phyloP scores from a whole-genome alignment of 306 rosid genomes.

The Acacia acuminata region DNA sequence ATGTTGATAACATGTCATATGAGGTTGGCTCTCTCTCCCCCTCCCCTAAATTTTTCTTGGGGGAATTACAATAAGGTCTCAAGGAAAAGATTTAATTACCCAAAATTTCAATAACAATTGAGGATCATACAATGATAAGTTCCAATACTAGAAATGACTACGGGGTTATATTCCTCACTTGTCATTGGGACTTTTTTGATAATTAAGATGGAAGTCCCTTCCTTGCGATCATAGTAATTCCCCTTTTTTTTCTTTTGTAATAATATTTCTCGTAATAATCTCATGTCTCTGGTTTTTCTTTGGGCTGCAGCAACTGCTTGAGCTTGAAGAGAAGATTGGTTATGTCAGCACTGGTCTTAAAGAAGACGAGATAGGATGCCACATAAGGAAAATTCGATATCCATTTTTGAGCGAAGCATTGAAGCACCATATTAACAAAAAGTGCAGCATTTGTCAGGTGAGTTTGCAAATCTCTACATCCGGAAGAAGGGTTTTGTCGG shows the following conservation, averaged over 20 bases:
- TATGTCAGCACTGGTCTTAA: slow-evolving; percentile 83
- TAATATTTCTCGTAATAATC: background rate
- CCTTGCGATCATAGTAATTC: no score
- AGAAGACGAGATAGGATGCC: slow-evolving; percentile 72
- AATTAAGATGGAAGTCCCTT: no score
- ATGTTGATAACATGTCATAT: slow-evolving; percentile 90
- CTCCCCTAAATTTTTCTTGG: no score
- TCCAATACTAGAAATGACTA: no score
- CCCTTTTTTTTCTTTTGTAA: background rate
- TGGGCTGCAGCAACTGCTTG: slow-evolving; percentile 73
- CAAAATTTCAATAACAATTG: no score
- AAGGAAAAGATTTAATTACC: no score
- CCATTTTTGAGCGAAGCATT: slow-evolving; percentile 45
- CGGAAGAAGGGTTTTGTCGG: background rate
- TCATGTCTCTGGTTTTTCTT: slow-evolving; percentile 21
- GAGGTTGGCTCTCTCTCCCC: slow-evolving; percentile 55
- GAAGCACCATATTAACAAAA: slow-evolving; percentile 61
- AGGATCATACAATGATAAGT: no score
- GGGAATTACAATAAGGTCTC: no score
- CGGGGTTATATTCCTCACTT: no score
- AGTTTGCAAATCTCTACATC: slow-evolving; percentile 21
- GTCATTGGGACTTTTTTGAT: no score
- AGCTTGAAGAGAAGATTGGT: slow-evolving; percentile 90
- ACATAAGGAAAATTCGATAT: slow-evolving; percentile 57
- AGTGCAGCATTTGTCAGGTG: slow-evolving; percentile 95